Evolutionary conservation across 2,329 filamentous ascomycete genomes (phyloP), one percentile per base, ranked within the genome.

Genomic region (Cordyceps javanica): DNA sequence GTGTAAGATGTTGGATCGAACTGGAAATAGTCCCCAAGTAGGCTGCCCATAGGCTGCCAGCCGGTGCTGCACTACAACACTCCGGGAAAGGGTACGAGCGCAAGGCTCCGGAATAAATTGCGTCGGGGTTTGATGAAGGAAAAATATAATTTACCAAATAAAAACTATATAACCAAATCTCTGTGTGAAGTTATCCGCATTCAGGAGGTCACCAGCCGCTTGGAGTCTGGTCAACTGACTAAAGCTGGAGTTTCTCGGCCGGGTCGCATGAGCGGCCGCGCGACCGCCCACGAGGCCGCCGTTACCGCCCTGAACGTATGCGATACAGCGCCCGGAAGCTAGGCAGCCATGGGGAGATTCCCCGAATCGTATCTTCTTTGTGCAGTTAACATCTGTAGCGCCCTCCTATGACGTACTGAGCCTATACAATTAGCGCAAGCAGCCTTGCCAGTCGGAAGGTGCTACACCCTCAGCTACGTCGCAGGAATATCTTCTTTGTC

Each of bases 231-330:
- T 57, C 55, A 57, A 57, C 13, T 57, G 55, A 57, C 55, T 38
- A 14, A 36, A 30, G 8, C 21, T 38, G 38, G 28, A 23, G 46
- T 10, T 30, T 51, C 39, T 44, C 46, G 46, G 46, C 46, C 46
- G 46, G 46, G 55, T 57, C 55, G 55, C 55, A 28, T 57, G 55
- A 57, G 55, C 38, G 46, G 55, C 38, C 36, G n/a, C 19, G n/a
- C 21, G 39, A 28, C 34, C 54, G 26, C 19, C 28, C 45, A 50
- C 54, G 54, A 42, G 54, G 54, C 42, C 54, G 42, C 42, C 42
- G 25, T 30, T 39, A 4, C 28, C 42, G 53, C 53, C 53, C 41
- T n/a, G n/a, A 21, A 30, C 28, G 7, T 13, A 25, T 45, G 30
- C 23, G 3, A 48, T 13, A 11, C 23, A 28, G 44, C 23, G 34